Conservation (phyloP, 2,329 filamentous ascomycete species). For the Aspergillus floridensis region DNA sequence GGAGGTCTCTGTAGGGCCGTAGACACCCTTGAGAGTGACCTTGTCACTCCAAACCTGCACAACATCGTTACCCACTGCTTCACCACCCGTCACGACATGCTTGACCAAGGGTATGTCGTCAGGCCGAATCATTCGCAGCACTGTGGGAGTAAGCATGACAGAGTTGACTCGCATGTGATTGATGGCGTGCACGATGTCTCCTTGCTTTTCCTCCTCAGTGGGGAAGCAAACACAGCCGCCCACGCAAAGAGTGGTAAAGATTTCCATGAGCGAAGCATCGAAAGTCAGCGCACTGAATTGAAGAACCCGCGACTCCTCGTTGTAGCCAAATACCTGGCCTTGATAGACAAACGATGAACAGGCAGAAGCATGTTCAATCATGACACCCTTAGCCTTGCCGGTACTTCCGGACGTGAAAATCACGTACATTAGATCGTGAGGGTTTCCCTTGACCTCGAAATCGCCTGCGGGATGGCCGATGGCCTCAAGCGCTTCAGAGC, state of each 20-base stretch:
- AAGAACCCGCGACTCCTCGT: not conserved
- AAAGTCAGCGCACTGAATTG: conserved; percentile 29
- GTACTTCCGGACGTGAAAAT: conserved; percentile 7
- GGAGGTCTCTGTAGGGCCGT: conserved; percentile 37
- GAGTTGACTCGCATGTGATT: conserved; percentile 48
- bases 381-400: conserved; percentile 6
- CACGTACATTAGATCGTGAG: conserved; percentile 2
- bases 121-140: conserved; percentile 45
- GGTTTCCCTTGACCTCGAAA: not conserved
- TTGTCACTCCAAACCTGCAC: conserved; percentile 35
- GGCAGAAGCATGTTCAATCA: conserved; percentile 5
- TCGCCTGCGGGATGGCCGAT: not conserved
- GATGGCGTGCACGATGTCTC: conserved; percentile 48
- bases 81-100: conserved; percentile 27
- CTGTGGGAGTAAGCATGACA: conserved; percentile 56
- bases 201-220: conserved; percentile 40
- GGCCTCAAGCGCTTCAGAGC: not conserved
- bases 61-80: conserved; percentile 21
- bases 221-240: conserved; percentile 58
- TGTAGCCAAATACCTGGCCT: not conserved
- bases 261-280: conserved; percentile 50
- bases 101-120: conserved; percentile 39
- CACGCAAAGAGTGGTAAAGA: conserved; percentile 49
- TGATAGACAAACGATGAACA: not conserved
- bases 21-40: conserved; percentile 37